Evolutionary conservation across 345 rosid species (phyloP), one percentile per base, ranked within the genome.

Genomic region (Alliaria petiolata): DNA sequence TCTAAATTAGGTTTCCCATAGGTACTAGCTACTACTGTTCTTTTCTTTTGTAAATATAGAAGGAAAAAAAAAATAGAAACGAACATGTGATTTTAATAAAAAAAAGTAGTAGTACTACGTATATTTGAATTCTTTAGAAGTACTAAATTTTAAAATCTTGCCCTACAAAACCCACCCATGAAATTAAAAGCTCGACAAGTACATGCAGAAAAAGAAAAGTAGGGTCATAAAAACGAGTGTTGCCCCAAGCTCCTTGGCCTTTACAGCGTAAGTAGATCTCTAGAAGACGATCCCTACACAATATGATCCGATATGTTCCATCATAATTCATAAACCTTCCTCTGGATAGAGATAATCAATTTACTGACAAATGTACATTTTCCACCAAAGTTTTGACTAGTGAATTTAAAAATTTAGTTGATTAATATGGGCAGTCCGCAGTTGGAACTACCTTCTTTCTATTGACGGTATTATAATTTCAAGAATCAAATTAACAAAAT

Each of bases 371-470:
- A 25, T 50, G 52, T 8, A 43, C 7, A 6, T 14, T 30, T 36
- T 15, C 13, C 6, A 44, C 19, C n/a, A 69, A 55, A 43, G 20
- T 22, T 43, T 56, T 3, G 1, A 15, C 38, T 8, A 17, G 42
- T 8, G 71, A 11, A 17, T 15, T n/a, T 57, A 4, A 43, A 17
- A 30, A 42, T 14, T 19, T n/a, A n/a, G 14, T 34, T 26, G 4
- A 3, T 20, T 67, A 14, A 8, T 17, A 9, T 53, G 10, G 38
- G 22, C 28, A 33, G 46, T 44, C 34, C 63, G 19, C 4, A 46
- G 26, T 55, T 72, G 71, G 58, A 72, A 10, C 77, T 55, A 36
- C 19, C 17, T 4, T 35, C 20, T 26, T 64, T 46, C 58, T 64
- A 55, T 26, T 35, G 50, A 36, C 19, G 15, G 19, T 71, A 35